Base-by-base conservation (phyloP, 176 grass and related monocot genomes). In the Calamus simplicifolius region DNA sequence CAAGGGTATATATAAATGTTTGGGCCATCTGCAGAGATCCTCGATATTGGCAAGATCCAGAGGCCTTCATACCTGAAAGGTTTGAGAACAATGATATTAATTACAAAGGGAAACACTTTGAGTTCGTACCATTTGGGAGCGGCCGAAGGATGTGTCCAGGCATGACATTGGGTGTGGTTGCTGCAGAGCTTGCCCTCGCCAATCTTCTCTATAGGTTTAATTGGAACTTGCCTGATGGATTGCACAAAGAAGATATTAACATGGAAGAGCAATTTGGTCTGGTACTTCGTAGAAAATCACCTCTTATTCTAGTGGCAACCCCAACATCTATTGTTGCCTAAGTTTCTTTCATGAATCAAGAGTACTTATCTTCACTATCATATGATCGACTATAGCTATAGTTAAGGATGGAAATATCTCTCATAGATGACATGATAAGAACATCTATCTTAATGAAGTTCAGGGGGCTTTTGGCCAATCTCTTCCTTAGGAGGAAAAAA, bases 121-220 rank as follows among this genome's bases (percentile, higher is more conserved):
- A 80, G 69, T 57, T 67, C 31, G 21, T 80, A 3, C 69, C 77
- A 0, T 80, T 80, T 6, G 77, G 77, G 8, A 62, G 69, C 5
- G 77, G 77, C 19, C 29, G 77, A 25, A 80, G 77, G 26, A 73
- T 80, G 1, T 80, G 77, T 21, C 69, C 70, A 3, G 77, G 77
- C 7, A 55, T 80, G 49, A 3, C 69, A 18, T 67, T 68, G 29
- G 77, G 69, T 0, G 2, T 59, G 18, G 69, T 28, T 5, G 56
- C 27, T 28, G 27, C 62, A 4, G 69, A 80, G 62, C 55, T 73
- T 4, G 16, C 62, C 6, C 26, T 80, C 0, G 77, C 61, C 4
- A 60, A 58, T 4, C 25, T 81, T 15, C 56, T 81, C 5, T 63
- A 48, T 25, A 18, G 16, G 0, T 81, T 81, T 23, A 57, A 73